Evolutionary conservation across 2,329 filamentous ascomycete species (phyloP).

Genomic region (Tolypocladium cylindrosporum): DNA sequence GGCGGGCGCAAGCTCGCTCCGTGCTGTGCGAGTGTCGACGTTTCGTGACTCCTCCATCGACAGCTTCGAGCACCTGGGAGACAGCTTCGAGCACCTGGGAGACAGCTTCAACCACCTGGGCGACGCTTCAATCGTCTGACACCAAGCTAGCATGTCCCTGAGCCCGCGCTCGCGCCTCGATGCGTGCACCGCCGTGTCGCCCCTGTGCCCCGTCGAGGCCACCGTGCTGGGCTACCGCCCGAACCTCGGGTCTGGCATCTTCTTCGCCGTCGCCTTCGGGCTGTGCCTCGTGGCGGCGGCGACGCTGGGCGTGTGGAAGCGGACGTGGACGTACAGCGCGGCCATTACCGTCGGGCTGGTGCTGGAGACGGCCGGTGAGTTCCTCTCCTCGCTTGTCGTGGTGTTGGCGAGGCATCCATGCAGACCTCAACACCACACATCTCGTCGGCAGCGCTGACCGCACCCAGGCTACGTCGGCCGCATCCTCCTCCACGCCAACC

Average conservation of each 20-base stretch:
- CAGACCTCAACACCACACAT: not conserved
- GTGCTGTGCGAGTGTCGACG: not conserved
- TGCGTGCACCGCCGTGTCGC: constrained; percentile 24
- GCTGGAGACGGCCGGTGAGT: constrained; percentile 40
- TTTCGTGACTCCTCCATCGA: too few species aligned
- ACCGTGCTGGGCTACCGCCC: constrained; percentile 49
- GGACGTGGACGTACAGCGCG: constrained; percentile 44
- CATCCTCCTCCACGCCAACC: constrained; percentile 38
- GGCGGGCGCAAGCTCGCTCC: not conserved
- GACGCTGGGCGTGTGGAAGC: constrained; percentile 34
- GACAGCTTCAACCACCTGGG: too few species aligned
- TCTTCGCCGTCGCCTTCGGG: constrained; percentile 41
- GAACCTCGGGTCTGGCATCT: constrained; percentile 43
- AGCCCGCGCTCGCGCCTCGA: constrained; percentile 8
- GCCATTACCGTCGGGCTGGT: constrained; percentile 39
- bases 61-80: too few species aligned
- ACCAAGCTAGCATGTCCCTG: constrained; percentile 5
- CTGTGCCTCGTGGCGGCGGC: constrained; percentile 30
- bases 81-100: too few species aligned
- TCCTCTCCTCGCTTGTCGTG: not conserved
- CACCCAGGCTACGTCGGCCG: constrained; percentile 41
- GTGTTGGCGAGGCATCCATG: not conserved
- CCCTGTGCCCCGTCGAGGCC: constrained; percentile 36
- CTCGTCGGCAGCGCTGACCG: not conserved
- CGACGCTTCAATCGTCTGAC: too few species aligned